Conservation (phyloP, 371 early-diverging fungal genomes). For the Thermomucor indicae-seudaticae region DNA sequence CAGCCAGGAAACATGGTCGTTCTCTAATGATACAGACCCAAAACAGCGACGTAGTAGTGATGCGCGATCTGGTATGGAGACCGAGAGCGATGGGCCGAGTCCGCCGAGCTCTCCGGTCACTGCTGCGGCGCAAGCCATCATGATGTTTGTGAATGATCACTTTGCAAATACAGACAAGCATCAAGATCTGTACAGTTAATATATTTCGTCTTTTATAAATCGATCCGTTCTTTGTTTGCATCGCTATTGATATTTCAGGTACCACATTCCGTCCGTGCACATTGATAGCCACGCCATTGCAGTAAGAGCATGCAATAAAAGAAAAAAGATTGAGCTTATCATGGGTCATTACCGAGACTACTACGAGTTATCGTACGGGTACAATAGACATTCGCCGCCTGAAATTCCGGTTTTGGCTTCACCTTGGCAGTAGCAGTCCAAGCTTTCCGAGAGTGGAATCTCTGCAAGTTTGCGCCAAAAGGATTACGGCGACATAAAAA, state of each 20-base stretch:
- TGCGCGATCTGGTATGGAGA: not conserved
- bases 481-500: not conserved
- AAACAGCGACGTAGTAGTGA: not conserved
- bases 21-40: not conserved
- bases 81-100: constrained; percentile 7
- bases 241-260: too few species aligned
- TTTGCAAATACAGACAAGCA: not conserved
- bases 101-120: constrained; percentile 32
- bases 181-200: too few species aligned
- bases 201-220: too few species aligned
- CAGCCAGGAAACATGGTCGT: not conserved
- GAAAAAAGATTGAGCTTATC: too few species aligned
- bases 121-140: constrained; percentile 37
- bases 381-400: not conserved
- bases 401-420: not conserved
- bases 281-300: too few species aligned
- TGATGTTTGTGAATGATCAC: constrained; percentile 29
- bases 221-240: too few species aligned
- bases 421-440: too few species aligned
- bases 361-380: too few species aligned
- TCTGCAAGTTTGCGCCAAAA: not conserved
- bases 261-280: too few species aligned
- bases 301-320: too few species aligned
- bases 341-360: too few species aligned
- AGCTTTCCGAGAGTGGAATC: not conserved